Conservation (phyloP, 1,284 basidiomycete genomes). For the Quambalaria eucalypti region DNA sequence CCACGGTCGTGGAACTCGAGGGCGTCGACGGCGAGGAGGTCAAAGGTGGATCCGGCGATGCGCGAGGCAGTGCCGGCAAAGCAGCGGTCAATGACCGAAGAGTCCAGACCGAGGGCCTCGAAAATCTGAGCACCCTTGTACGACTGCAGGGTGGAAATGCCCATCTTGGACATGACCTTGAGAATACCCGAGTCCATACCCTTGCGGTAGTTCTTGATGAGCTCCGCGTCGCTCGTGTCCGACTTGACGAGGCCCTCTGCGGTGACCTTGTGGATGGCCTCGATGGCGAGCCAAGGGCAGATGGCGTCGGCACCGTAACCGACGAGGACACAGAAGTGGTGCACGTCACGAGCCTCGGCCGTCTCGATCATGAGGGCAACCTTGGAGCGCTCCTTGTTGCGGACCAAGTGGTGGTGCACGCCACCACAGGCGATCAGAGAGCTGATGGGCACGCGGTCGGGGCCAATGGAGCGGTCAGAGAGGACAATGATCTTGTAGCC, state of each 20-base stretch:
- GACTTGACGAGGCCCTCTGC: slow-evolving; percentile 42
- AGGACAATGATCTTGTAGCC: slow-evolving; percentile 34
- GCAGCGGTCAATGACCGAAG: slow-evolving; percentile 37
- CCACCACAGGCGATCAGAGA: slow-evolving; percentile 41
- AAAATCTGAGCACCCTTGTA: slow-evolving; percentile 46
- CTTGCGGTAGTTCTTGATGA: slow-evolving; percentile 35
- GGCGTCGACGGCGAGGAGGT: slow-evolving; percentile 37
- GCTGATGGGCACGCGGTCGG: slow-evolving; percentile 37
- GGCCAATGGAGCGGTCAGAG: slow-evolving; percentile 35
- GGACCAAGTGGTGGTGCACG: slow-evolving; percentile 44
- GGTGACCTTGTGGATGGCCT: slow-evolving; percentile 41
- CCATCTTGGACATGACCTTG: slow-evolving; percentile 46
- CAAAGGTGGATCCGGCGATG: slow-evolving; percentile 36
- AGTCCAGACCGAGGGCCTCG: slow-evolving; percentile 41
- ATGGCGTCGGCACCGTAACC: slow-evolving; percentile 45
- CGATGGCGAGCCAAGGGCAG: slow-evolving; percentile 43
- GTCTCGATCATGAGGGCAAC: slow-evolving; percentile 41
- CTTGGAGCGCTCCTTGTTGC: slow-evolving; percentile 41
- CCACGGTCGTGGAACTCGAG: slow-evolving; percentile 43
- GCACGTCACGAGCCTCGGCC: slow-evolving; percentile 43
- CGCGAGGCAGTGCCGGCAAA: slow-evolving; percentile 42
- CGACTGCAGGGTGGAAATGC: slow-evolving; percentile 41
- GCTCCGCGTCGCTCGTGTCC: slow-evolving; percentile 25
- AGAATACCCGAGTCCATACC: slow-evolving; percentile 40
- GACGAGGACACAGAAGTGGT: slow-evolving; percentile 43